Evolutionary conservation across 176 grass and related monocot species (phyloP), one percentile per base, ranked within the genome.

Genomic region (Oryza longistaminata): DNA sequence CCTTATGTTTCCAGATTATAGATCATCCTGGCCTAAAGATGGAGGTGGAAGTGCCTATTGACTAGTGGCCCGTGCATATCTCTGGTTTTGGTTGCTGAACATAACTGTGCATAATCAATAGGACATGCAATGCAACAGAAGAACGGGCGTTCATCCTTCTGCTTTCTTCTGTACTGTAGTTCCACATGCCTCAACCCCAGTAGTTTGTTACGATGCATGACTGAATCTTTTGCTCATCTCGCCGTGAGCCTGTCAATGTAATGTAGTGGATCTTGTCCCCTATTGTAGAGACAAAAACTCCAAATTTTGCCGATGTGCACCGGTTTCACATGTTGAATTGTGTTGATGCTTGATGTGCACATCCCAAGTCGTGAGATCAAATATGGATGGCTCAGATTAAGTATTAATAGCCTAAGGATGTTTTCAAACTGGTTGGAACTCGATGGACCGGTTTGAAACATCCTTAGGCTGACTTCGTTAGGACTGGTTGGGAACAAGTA

Each of bases 31-130:
- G 71, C 68, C 75, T 91, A 50, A 94, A 89, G 62, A 89, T 94
- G 92, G 92, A 91, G 64, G 86, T 94, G 46, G 92, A 94, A 74
- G 83, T 94, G 74, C 86, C 92, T 64, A 66, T 94, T 17, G 87
- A 94, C 76, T 94, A 83, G 64, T 79, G 77, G 21, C 64, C 13
- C 44, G 8, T 4, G 6, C 27, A 16, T 15, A 9, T 19, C 40
- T 73, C 24, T 44, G 31, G 17, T 76, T 67, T 12, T 81, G 22
- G 27, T 19, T 58, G 8, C 24, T 73, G 73, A 78, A 67, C 74
- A 24, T 44, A 33, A 58, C 29, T 64, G 35, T 87, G 25, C 37
- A 74, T 78, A 27, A 31, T 11, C 19, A 67, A 3, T 67, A 82
- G 34, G 37, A 16, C 45, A 27, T 31, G 21, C 22, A 46, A 27